A percentile compares a stretch with the other conserved stretches of the same genome.
Conservation (phyloP, 805 yeast species). For the Metschnikowia reukaufii region DNA sequence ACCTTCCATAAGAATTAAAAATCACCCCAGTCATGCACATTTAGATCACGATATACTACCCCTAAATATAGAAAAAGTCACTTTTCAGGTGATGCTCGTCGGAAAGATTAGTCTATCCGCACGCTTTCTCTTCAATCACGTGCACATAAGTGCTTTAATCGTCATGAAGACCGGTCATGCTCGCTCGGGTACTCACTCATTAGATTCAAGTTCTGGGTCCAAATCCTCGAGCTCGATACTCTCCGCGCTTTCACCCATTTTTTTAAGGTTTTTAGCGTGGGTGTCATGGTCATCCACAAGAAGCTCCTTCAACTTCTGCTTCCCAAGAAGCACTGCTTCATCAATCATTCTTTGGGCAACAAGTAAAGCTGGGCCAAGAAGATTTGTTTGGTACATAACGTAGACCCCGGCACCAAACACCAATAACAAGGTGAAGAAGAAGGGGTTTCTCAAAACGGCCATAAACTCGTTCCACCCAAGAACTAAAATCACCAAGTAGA, state of each 20-base stretch:
- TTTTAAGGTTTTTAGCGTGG: slow-evolving; percentile 23
- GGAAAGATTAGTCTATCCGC: too few relatives aligned
- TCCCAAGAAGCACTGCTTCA: slow-evolving; percentile 57
- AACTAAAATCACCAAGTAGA: slow-evolving; percentile 68
- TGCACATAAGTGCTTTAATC: too few relatives aligned
- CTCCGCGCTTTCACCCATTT: slow-evolving; percentile 14
- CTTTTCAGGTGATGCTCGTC: too few relatives aligned
- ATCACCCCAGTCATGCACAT: background rate
- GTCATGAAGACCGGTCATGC: too few relatives aligned
- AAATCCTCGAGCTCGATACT: slow-evolving; percentile 23
- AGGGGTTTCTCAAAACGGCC: slow-evolving; percentile 82
- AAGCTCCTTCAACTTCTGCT: slow-evolving; percentile 58
- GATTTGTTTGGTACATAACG: slow-evolving; percentile 64
- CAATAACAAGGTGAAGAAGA: slow-evolving; percentile 66
- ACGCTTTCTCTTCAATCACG: too few relatives aligned
- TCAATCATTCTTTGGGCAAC: slow-evolving; percentile 58
- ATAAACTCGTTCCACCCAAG: slow-evolving; percentile 96
- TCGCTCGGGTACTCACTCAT: background rate
- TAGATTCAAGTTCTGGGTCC: slow-evolving; percentile 4
- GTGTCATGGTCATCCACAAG: slow-evolving; percentile 49
- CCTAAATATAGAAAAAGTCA: too few relatives aligned
- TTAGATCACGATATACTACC: too few relatives aligned
- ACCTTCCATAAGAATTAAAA: background rate
- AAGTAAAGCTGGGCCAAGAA: slow-evolving; percentile 72
- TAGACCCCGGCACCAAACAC: slow-evolving; percentile 60